These are phyloP conservation scores for Pythium rishiriense DNA, from an alignment of 352 stramenopile genomes.

Conservation along the genomic window DNA sequence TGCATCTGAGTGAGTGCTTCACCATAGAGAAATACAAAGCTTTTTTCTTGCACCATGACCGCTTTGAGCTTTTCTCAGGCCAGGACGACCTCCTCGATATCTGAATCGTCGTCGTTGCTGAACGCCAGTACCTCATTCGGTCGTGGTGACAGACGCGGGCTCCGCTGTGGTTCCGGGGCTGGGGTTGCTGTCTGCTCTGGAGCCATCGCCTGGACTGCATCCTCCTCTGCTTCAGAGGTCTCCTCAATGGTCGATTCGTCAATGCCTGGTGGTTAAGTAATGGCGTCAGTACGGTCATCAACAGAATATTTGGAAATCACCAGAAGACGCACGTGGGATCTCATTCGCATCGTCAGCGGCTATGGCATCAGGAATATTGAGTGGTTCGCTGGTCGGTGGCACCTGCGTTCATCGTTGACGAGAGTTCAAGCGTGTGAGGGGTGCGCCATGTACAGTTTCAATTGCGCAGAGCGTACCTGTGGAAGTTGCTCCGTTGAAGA, in stretches of 20 bases:
- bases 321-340: constrained; percentile 1
- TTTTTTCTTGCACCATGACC: not conserved
- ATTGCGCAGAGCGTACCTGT: no score
- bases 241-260: constrained; percentile 11
- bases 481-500: constrained; percentile 15
- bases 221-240: not conserved
- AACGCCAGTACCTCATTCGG: constrained; percentile 19
- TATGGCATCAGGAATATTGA: no score
- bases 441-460: no score
- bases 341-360: not conserved
- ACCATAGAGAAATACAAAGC: constrained; percentile 1
- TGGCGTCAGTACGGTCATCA: not conserved
- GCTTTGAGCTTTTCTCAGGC: constrained; percentile 2
- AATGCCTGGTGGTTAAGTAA: not conserved
- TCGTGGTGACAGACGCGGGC: not conserved
- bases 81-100: constrained; percentile 64
- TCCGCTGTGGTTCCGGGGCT: not conserved
- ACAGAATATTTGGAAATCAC: not conserved
- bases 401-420: no score
- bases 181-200: not conserved
- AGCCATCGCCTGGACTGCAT: not conserved
- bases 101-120: constrained; percentile 40
- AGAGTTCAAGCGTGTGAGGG: no score
- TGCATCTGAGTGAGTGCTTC: not conserved
- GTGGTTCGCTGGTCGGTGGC: no score